These are phyloP conservation scores for Colletotrichum sp. DNA, from an alignment of 2,329 filamentous ascomycete species.

Conservation along the genomic window DNA sequence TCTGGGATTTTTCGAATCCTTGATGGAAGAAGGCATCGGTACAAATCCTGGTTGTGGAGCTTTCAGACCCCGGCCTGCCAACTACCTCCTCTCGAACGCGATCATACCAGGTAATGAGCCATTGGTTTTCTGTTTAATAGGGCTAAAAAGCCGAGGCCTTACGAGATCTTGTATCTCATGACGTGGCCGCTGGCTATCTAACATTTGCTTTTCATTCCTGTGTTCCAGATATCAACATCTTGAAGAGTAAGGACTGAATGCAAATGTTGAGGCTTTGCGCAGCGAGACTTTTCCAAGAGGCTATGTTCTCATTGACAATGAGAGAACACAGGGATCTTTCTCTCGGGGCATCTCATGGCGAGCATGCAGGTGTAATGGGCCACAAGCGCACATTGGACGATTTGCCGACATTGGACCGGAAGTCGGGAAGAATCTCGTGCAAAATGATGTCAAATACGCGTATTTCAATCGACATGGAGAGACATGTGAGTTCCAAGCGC, in stretches of 20 bases:
- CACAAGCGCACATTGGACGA: not conserved
- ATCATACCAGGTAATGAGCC: not conserved
- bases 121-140: rapidly evolving
- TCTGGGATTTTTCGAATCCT: not conserved
- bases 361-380: not conserved
- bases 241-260: rapidly evolving
- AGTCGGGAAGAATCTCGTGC: rapidly evolving
- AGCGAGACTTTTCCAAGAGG: too few species aligned
- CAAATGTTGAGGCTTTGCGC: not conserved
- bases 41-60: rapidly evolving
- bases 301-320: too few species aligned
- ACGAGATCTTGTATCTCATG: rapidly evolving
- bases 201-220: not conserved
- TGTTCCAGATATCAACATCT: not conserved
- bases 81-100: rapidly evolving
- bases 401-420: not conserved
- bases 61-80: not conserved
- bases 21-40: not conserved
- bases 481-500: not conserved
- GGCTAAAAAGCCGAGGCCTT: not conserved
- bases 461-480: not conserved
- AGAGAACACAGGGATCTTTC: too few species aligned
- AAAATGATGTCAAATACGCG: not conserved
- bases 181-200: not conserved
- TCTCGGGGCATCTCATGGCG: not conserved